These are phyloP conservation scores for Pichia cactophila DNA, from an alignment of 1,139 yeast species.

Conservation along the genomic window DNA sequence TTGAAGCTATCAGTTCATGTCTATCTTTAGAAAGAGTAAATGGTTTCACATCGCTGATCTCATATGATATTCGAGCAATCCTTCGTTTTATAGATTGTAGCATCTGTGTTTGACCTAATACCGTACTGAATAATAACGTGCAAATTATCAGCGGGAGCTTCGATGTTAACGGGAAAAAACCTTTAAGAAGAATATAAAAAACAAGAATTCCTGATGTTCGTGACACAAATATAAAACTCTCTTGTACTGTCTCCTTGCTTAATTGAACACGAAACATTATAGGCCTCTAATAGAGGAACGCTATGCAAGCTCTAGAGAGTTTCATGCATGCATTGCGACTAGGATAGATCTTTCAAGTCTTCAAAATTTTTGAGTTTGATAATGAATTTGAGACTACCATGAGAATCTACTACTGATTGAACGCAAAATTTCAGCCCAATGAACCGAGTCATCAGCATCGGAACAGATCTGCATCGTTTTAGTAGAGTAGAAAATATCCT, in stretches of 20 bases:
- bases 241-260: slow-evolving; percentile 6
- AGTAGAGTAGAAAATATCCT: slow-evolving; percentile 44
- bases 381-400: no score
- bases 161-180: slow-evolving; percentile 18
- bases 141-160: slow-evolving; percentile 24
- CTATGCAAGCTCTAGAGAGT: no score
- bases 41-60: slow-evolving; percentile 9
- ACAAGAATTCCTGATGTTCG: slow-evolving; percentile 16
- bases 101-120: slow-evolving; percentile 27
- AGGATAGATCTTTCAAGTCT: no score
- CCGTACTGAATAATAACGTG: slow-evolving; percentile 26
- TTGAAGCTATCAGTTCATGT: slow-evolving; percentile 41
- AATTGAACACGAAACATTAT: slow-evolving; percentile 1
- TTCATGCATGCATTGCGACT: no score
- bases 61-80: slow-evolving; percentile 16
- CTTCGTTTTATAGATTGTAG: slow-evolving; percentile 17
- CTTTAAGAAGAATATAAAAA: slow-evolving; percentile 12
- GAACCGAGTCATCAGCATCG: slow-evolving; percentile 40
- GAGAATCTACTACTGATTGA: no score
- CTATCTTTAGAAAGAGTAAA: slow-evolving; percentile 15
- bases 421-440: slow-evolving; percentile 6
- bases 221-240: slow-evolving; percentile 13
- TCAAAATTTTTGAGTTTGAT: not conserved
- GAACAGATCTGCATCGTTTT: slow-evolving; percentile 52
- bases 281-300: not conserved